Base-by-base conservation (phyloP, 768 basidiomycete genomes). In the Xerocomus spinulosus region DNA sequence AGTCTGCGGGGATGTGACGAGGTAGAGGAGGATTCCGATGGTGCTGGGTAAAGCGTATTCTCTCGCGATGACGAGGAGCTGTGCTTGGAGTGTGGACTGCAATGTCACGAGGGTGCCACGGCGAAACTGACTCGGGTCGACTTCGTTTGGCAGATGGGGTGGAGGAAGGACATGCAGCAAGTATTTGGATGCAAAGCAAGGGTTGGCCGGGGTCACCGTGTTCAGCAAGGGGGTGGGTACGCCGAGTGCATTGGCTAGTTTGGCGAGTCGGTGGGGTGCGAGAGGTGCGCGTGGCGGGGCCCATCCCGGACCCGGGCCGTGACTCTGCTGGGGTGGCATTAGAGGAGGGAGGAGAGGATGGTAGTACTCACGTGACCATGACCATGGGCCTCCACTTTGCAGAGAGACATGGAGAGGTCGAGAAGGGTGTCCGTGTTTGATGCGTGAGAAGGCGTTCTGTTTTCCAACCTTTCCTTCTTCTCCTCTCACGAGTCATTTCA, bases 31-130 rank as follows among this genome's bases (percentile, higher is more conserved):
- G 39, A 97, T 69, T 5, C 94, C 94, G 13, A 79, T 68, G 0
- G 88, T 90, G 55, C 85, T 91, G 2, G 94, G 94, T 15, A 98
- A 73, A 3, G 89, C 88, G 60, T 93, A 98, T 68, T 97, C 94
- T 67, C 84, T 85, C 13, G 94, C 92, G 43, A 98, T 96, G 7
- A 91, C 87, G 18, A 75, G 73, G 9, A 96, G 70, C 63, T 96
- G 94, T 1, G 83, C 78, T 34, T 90, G 84, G 2, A 98, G 70
- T 0, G 85, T 90, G 5, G 92, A 74, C 61, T 93, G 81, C 0
- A 98, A 74, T 0, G 93, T 86, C 4, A 97, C 79, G 12, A 98
- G 75, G n/a, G 82, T 83, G 8, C 94, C 94, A 23, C 94, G 80
- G 13, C 80, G 79, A 60, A 90, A 89, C 42, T 87, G 84, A n/a